Conservation (phyloP, 768 basidiomycete genomes). For the Rubroboletus satanas region DNA sequence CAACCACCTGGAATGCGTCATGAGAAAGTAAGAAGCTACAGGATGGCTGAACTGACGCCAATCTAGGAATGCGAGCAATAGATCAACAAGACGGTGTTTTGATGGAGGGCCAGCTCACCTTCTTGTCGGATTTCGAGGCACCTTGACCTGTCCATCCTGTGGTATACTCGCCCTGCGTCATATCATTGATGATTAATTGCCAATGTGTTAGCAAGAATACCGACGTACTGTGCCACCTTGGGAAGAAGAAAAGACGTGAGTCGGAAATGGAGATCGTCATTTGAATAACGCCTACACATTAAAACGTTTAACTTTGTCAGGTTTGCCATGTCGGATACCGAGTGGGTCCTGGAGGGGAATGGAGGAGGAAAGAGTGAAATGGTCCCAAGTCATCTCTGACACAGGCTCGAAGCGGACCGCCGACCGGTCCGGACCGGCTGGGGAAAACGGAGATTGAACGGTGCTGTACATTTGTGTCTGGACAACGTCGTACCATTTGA, state of each 20-base stretch:
- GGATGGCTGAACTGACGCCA: constrained; percentile 46
- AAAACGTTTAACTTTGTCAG: constrained; percentile 60
- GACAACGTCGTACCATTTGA: neutral
- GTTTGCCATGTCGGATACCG: constrained; percentile 37
- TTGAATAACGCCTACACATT: constrained; percentile 58
- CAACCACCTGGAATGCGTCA: constrained; percentile 64
- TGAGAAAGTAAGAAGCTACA: neutral
- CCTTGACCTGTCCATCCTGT: constrained; percentile 92
- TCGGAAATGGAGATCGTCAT: neutral
- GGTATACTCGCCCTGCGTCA: constrained; percentile 76
- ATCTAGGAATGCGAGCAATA: constrained; percentile 41
- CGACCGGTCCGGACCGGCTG: neutral
- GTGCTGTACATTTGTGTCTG: neutral
- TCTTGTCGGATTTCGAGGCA: constrained; percentile 94
- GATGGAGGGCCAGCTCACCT: constrained; percentile 43
- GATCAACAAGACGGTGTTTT: neutral
- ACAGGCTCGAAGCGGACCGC: neutral
- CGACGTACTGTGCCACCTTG: constrained; percentile 45
- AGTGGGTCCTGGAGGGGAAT: neutral
- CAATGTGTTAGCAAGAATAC: neutral
- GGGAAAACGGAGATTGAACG: neutral
- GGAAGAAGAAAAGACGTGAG: constrained; percentile 10
- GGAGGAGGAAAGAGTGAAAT: neutral
- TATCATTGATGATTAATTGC: neutral
- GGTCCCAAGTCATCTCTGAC: neutral